Percentiles rank a stretch among this genome's conserved stretches.
Conservation (phyloP, 768 basidiomycete genomes). For the Grammothele lineata region DNA sequence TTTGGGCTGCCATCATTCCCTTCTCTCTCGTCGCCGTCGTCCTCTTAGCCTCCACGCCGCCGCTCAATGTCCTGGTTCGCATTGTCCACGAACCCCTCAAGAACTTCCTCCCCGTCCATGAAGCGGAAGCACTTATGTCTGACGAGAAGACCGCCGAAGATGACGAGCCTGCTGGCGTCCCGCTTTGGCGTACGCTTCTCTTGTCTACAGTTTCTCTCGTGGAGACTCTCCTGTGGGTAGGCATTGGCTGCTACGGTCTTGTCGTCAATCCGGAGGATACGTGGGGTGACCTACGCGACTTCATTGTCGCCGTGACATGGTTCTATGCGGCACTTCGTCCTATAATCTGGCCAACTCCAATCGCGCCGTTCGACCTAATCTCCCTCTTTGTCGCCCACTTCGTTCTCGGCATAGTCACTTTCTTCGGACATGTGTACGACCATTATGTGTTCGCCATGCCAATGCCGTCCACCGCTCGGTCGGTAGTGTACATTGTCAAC, state of each 20-base stretch:
- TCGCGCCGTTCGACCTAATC: constrained; percentile 63
- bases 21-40: constrained; percentile 20
- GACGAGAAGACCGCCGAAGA: constrained; percentile 4
- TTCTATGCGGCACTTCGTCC: constrained; percentile 59
- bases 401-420: constrained; percentile 38
- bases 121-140: constrained; percentile 25
- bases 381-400: constrained; percentile 50
- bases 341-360: constrained; percentile 47
- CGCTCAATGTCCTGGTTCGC: constrained; percentile 6
- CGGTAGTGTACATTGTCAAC: constrained; percentile 35
- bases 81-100: constrained; percentile 16
- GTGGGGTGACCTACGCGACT: constrained; percentile 36
- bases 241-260: constrained; percentile 50
- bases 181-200: constrained; percentile 59
- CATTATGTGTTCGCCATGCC: constrained; percentile 39
- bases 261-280: constrained; percentile 27
- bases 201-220: constrained; percentile 53
- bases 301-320: constrained; percentile 58
- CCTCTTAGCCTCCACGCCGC: constrained; percentile 12
- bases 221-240: constrained; percentile 56
- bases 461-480: constrained; percentile 30
- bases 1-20: constrained; percentile 27
- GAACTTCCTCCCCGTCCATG: constrained; percentile 22
- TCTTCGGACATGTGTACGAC: constrained; percentile 55
- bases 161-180: constrained; percentile 22